Percentiles rank a stretch among this genome's conserved stretches.
phyloP scores from a whole-genome alignment of 2,329 filamentous ascomycete genomes.

The Ceratocystis lukuohia region DNA sequence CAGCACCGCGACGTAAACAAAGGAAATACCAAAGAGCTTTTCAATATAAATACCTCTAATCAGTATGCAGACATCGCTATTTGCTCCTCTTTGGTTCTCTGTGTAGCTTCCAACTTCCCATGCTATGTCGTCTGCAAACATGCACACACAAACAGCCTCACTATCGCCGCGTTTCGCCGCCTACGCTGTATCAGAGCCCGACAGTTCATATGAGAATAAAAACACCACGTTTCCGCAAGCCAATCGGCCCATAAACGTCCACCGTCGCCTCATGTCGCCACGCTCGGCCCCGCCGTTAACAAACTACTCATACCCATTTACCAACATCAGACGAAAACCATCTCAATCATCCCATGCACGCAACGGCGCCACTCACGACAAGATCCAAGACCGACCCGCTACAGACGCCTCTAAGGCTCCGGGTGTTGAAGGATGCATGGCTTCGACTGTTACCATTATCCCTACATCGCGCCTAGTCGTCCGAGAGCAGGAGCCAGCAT shows the following conservation, averaged over 20 bases:
- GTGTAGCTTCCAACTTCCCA: neutral
- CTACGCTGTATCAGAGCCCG: neutral
- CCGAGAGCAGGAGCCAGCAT: neutral
- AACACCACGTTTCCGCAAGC: neutral
- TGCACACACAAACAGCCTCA: neutral
- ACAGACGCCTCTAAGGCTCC: neutral
- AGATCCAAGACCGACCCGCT: neutral
- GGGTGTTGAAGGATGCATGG: neutral
- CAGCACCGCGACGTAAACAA: neutral
- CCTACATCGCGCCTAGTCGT: neutral
- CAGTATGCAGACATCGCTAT: neutral
- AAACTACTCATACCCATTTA: slow-evolving; percentile 8
- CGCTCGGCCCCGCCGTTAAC: neutral
- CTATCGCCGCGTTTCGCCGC: neutral
- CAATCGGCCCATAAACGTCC: neutral
- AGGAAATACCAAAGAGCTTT: no score
- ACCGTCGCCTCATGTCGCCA: neutral
- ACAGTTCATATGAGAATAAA: neutral
- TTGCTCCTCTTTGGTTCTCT: neutral
- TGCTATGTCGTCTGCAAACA: neutral
- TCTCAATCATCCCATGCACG: neutral
- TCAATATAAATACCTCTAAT: neutral
- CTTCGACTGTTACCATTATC: neutral
- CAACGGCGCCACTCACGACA: neutral
- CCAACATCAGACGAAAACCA: neutral